These are phyloP conservation scores for Pugionium dolabratum DNA, from an alignment of 345 rosid genomes.

Conservation along the genomic window DNA sequence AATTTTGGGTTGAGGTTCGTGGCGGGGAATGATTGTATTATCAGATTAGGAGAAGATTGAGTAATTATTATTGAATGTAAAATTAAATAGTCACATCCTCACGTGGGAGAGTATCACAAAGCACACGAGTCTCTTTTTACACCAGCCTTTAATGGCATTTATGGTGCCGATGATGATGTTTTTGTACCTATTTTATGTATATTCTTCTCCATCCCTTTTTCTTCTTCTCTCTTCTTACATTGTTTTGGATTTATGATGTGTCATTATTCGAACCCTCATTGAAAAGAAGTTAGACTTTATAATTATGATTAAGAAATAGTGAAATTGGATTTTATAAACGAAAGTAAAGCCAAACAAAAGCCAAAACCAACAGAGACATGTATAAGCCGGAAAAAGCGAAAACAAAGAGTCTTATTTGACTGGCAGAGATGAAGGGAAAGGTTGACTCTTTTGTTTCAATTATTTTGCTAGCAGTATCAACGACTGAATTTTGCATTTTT, in stretches of 20 bases:
- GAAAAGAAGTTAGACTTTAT: neutral
- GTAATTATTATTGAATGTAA: constrained; percentile 6
- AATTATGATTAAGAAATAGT: neutral
- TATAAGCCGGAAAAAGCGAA: constrained; percentile 7
- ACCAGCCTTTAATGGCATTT: constrained; percentile 24
- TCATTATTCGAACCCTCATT: too few relatives aligned
- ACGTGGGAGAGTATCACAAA: constrained; percentile 39
- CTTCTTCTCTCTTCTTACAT: neutral
- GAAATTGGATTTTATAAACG: constrained; percentile 14
- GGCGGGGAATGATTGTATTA: constrained; percentile 29
- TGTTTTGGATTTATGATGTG: neutral
- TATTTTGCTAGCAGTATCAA: constrained; percentile 3
- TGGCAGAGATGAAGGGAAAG: neutral
- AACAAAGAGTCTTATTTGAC: constrained; percentile 25
- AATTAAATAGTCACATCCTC: constrained; percentile 28
- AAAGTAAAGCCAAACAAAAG: constrained; percentile 9
- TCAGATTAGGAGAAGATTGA: constrained; percentile 26
- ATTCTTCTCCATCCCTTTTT: neutral
- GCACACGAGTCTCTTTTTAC: constrained; percentile 35
- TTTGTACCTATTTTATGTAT: constrained; percentile 23
- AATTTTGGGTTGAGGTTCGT: neutral
- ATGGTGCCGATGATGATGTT: constrained; percentile 25
- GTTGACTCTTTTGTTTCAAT: neutral
- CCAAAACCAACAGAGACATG: constrained; percentile 16
- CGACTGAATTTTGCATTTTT: neutral